Conservation (phyloP, 805 yeast genomes). For the Sugiyamaella mastotermitis region DNA sequence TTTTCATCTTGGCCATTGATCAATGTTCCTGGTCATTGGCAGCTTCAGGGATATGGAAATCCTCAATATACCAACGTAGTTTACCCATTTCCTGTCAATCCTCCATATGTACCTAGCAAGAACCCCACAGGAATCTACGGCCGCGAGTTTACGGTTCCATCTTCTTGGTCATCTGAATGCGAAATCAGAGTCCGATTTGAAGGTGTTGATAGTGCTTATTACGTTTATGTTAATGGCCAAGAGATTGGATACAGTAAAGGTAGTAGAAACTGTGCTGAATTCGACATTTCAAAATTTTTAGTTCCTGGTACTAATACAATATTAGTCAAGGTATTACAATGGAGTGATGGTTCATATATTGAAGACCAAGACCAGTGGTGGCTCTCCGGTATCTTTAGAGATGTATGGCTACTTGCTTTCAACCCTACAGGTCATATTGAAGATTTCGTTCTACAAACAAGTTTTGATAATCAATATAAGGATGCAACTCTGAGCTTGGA, state of each 20-base stretch:
- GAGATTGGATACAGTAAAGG: constrained; percentile 32
- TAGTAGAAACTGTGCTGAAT: constrained; percentile 32
- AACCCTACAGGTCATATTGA: constrained; percentile 26
- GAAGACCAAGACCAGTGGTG: constrained; percentile 40
- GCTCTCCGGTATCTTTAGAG: constrained; percentile 37
- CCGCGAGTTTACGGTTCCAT: constrained; percentile 19
- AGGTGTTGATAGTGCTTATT: constrained; percentile 34
- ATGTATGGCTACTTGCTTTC: constrained; percentile 29
- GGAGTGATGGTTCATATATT: constrained; percentile 31
- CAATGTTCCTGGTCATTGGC: constrained; percentile 34
- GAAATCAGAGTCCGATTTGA: constrained; percentile 30
- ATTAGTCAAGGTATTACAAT: constrained; percentile 30
- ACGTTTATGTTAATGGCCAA: constrained; percentile 30
- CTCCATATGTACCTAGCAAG: constrained; percentile 31
- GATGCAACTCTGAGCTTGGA: too few species aligned
- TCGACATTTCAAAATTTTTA: constrained; percentile 21
- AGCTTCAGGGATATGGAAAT: constrained; percentile 30
- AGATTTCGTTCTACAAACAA: constrained; percentile 25
- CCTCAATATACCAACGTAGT: constrained; percentile 30
- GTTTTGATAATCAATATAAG: not conserved
- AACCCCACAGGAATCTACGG: constrained; percentile 33
- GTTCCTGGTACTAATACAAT: constrained; percentile 10
- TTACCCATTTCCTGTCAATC: constrained; percentile 31
- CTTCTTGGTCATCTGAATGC: constrained; percentile 5
- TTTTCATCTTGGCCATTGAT: constrained; percentile 15